Conservation (phyloP, 1,139 yeast genomes). For the Sugiyamaella xylanicola region DNA sequence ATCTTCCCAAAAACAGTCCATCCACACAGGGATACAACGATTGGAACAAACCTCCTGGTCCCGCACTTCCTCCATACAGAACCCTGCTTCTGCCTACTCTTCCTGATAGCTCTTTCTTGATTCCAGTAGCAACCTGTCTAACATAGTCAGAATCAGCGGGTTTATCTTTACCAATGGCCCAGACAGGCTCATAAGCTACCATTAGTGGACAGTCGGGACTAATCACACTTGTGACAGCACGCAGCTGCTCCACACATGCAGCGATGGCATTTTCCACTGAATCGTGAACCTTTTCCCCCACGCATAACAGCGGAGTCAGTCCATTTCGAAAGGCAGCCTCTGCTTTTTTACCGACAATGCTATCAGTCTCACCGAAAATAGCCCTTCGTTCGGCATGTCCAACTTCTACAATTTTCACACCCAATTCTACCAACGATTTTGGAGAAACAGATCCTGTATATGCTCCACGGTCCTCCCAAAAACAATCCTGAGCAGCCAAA, state of each 20-base stretch:
- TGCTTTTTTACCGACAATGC: slow-evolving; percentile 78
- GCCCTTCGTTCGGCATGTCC: slow-evolving; percentile 96
- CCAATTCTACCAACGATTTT: slow-evolving; percentile 71
- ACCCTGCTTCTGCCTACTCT: slow-evolving; percentile 26
- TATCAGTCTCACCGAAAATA: slow-evolving; percentile 77
- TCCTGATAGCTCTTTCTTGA: slow-evolving; percentile 25
- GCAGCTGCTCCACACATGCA: slow-evolving; percentile 77
- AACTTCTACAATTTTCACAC: slow-evolving; percentile 80
- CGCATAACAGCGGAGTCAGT: slow-evolving; percentile 78
- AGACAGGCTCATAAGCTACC: slow-evolving; percentile 91
- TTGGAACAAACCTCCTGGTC: slow-evolving; percentile 36
- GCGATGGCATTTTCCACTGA: slow-evolving; percentile 70
- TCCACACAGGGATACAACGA: slow-evolving; percentile 32
- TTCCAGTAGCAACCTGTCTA: slow-evolving; percentile 31
- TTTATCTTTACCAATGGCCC: slow-evolving; percentile 79
- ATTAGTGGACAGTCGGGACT: slow-evolving; percentile 64
- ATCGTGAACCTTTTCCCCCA: slow-evolving; percentile 89
- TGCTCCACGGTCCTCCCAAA: slow-evolving; percentile 81
- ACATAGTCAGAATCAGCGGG: slow-evolving; percentile 37
- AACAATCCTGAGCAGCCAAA: slow-evolving; percentile 70
- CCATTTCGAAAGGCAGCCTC: slow-evolving; percentile 79
- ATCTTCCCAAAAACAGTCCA: slow-evolving; percentile 38
- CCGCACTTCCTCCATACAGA: slow-evolving; percentile 39
- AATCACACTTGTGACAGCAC: slow-evolving; percentile 71
- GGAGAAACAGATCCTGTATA: slow-evolving; percentile 84